Evolutionary conservation across 768 basidiomycete species (phyloP).

Genomic region (Naganishia onofrii): DNA sequence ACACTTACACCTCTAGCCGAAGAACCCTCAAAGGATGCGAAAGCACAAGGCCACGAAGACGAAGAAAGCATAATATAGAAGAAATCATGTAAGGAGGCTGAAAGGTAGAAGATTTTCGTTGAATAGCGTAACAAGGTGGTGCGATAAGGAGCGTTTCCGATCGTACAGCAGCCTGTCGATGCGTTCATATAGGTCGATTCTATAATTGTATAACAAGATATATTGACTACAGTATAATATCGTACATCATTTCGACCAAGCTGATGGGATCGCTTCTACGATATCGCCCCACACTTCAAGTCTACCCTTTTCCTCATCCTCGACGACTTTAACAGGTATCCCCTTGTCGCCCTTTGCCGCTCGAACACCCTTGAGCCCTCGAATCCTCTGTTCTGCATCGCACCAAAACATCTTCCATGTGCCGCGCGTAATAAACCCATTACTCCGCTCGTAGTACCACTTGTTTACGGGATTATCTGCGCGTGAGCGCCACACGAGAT

Average conservation of each 20-base stretch:
- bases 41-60: conserved; percentile 3
- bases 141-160: no score
- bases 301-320: conserved; percentile 65
- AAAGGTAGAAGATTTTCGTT: background rate
- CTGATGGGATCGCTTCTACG: conserved; percentile 48
- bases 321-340: conserved; percentile 56
- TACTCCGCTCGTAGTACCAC: conserved; percentile 97
- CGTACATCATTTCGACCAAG: conserved; percentile 6
- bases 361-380: conserved; percentile 46
- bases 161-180: background rate
- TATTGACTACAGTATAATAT: background rate
- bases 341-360: conserved; percentile 51
- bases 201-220: conserved; percentile 1
- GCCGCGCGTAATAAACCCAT: conserved; percentile 70
- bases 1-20: background rate
- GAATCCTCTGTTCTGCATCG: conserved; percentile 84
- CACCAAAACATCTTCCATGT: conserved; percentile 97
- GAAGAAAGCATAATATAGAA: background rate
- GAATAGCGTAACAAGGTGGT: no score
- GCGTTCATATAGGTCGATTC: background rate
- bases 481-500: conserved; percentile 92
- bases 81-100: no score
- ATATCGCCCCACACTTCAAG: conserved; percentile 67
- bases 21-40: conserved; percentile 15
- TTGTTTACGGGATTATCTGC: conserved; percentile 94